Evolutionary conservation across 2,329 filamentous ascomycete species (phyloP).

Genomic region (Colletotrichum navitas): DNA sequence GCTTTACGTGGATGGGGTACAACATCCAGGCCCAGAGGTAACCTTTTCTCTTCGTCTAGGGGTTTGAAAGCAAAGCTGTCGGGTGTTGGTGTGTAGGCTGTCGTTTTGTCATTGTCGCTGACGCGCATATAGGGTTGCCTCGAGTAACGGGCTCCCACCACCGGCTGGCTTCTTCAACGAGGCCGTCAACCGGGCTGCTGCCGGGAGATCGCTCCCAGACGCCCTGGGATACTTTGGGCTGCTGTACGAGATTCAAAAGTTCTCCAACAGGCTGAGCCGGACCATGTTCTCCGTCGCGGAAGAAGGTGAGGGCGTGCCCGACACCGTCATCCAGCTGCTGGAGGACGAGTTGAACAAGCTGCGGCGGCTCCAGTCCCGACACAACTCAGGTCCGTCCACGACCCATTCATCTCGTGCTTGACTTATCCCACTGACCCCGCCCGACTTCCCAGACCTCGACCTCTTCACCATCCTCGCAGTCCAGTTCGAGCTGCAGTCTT

Average conservation of each 20-base stretch:
- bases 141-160: conserved; percentile 61
- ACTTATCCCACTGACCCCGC: neutral
- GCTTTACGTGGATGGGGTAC: conserved; percentile 65
- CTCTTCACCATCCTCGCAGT: conserved; percentile 63
- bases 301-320: conserved; percentile 59
- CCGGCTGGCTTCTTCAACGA: conserved; percentile 61
- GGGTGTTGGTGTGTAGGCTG: neutral
- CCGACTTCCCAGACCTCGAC: conserved; percentile 56
- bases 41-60: conserved; percentile 1
- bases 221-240: conserved; percentile 60
- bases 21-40: conserved; percentile 66
- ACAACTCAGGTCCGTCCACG: conserved; percentile 59
- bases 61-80: neutral
- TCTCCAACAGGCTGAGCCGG: conserved; percentile 62
- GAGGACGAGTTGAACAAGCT: conserved; percentile 67
- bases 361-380: conserved; percentile 58
- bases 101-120: conserved; percentile 39
- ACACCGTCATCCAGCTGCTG: conserved; percentile 61
- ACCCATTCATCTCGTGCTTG: neutral
- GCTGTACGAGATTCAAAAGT: conserved; percentile 64
- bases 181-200: conserved; percentile 60
- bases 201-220: conserved; percentile 53
- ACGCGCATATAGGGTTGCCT: conserved; percentile 50
- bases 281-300: conserved; percentile 62
- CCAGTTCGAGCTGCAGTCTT: conserved; percentile 65